Base-by-base conservation (phyloP, 768 basidiomycete genomes). In the Kwoniella dendrophila region DNA sequence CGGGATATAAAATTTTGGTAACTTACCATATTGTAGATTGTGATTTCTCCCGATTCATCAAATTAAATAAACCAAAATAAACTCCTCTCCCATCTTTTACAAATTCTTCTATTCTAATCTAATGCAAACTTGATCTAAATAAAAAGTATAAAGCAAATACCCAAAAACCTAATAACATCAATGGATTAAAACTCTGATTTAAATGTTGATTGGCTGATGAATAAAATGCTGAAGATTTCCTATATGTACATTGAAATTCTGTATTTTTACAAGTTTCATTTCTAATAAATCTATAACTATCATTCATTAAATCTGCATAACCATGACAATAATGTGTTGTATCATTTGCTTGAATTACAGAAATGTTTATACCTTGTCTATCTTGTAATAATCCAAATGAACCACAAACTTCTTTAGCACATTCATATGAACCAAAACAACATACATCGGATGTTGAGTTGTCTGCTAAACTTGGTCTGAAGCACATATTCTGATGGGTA, bases 381-480 rank as follows among this genome's bases (percentile, higher is more conserved):
- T 26, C 14, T 33, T 22, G 20, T 18, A 58, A 34, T 11, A 48
- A 3, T 2, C 49, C 36, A 26, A 48, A 47, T 7, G 56, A 48
- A 10, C 32, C 56, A 47, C 56, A 58, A 1, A 58, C 34, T 24
- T 6, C 47, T 27, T 48, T 8, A 14, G 56, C 56, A 20, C 56
- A 58, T 32, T 45, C 45, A 18, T 20, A n/a, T 2, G 45, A 49
- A 12, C 29, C 24, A 47, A 58, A 58, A 36, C 56, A 58, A 29
- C 56, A 58, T 27, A 58, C 47, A 12, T 49, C 56, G 47, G n/a
- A 48, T 22, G 56, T 58, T 34, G 56, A 22, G 22, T 58, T 49
- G 18, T 29, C 24, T 32, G 45, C 34, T 45, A 58, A 36, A 45
- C 30, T 10, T n/a, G 56, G 56, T 40, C 45, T 44, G 14, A 45